A percentile compares a stretch with the other conserved stretches of the same genome.
Conservation (phyloP, 768 basidiomycete species). For the Megacollybia marginata region DNA sequence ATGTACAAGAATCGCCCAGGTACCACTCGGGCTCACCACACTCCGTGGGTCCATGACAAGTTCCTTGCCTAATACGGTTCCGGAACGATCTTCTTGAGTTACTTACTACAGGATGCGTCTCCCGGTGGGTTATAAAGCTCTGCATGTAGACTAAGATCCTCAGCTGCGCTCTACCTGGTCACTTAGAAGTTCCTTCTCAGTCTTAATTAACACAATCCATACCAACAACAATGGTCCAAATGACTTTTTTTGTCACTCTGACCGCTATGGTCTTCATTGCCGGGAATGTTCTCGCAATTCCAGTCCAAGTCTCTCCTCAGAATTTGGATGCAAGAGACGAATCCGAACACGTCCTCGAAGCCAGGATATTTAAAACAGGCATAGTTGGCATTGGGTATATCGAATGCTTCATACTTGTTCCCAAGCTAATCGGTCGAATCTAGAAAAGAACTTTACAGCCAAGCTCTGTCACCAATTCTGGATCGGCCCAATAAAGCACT, state of each 20-base stretch:
- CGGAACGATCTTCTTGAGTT: too few species aligned
- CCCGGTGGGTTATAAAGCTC: too few species aligned
- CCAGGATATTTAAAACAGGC: neutral
- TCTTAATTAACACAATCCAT: neutral
- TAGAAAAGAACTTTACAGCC: neutral
- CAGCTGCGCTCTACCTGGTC: neutral
- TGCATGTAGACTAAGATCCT: too few species aligned
- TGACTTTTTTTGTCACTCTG: neutral
- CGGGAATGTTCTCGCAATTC: constrained; percentile 6
- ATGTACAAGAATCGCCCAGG: too few species aligned
- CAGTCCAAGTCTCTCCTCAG: constrained; percentile 4
- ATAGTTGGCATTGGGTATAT: neutral
- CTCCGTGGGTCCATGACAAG: too few species aligned
- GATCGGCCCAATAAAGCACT: too few species aligned
- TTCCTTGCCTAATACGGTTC: too few species aligned
- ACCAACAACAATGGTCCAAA: neutral
- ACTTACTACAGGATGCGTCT: too few species aligned
- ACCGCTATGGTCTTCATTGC: neutral
- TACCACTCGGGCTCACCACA: too few species aligned
- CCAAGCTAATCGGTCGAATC: neutral
- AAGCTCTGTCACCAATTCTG: too few species aligned
- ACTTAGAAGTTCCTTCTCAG: neutral
- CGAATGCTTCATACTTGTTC: neutral
- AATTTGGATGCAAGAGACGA: constrained; percentile 6
- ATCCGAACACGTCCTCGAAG: constrained; percentile 6